Evolutionary conservation across 2,329 filamentous ascomycete species (phyloP).

Genomic region (Calonectria hawksworthii): DNA sequence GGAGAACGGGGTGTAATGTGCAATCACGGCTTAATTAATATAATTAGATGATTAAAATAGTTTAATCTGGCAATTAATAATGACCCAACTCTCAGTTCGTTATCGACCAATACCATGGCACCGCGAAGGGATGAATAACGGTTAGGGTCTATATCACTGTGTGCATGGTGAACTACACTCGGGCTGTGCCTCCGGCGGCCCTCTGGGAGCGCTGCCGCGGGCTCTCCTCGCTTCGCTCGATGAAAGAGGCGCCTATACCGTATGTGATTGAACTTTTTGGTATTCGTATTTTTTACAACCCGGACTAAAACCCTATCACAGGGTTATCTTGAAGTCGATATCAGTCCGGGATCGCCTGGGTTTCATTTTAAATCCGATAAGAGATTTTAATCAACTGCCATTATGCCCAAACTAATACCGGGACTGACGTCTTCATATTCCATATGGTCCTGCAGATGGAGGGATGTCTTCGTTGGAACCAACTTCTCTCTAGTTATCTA

Average conservation of each 20-base stretch:
- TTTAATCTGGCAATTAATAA: not conserved
- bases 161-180: not conserved
- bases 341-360: too few species aligned
- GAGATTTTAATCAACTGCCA: too few species aligned
- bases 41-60: not conserved
- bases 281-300: too few species aligned
- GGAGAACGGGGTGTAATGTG: not conserved
- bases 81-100: not conserved
- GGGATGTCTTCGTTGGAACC: too few species aligned
- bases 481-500: too few species aligned
- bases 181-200: too few species aligned
- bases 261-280: not conserved
- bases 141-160: not conserved
- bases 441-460: too few species aligned
- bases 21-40: not conserved
- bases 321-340: too few species aligned
- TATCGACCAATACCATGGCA: not conserved
- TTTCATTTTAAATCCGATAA: too few species aligned
- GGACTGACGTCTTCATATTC: too few species aligned
- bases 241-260: not conserved
- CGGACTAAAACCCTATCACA: too few species aligned
- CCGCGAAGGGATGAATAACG: not conserved
- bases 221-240: not conserved
- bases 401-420: too few species aligned
- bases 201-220: not conserved